A percentile compares a stretch with the other conserved stretches of the same genome.
Evolutionary conservation across 176 grass and related monocot species (phyloP).

Genomic region (Aegilops sharonensis): DNA sequence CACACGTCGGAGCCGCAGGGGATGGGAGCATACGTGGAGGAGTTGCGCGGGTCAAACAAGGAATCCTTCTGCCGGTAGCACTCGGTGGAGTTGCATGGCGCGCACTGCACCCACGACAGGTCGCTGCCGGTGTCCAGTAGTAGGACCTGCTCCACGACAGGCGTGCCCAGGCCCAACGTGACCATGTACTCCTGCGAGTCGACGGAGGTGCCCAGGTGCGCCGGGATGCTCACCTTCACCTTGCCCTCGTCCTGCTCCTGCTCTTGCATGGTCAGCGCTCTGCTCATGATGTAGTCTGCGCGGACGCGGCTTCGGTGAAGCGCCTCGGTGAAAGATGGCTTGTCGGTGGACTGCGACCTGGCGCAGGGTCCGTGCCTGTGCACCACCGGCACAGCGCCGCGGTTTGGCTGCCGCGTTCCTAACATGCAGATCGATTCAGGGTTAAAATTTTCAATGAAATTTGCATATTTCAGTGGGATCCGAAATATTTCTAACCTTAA

Average conservation of each 20-base stretch:
- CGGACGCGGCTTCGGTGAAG: not conserved
- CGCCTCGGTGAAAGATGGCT: not conserved
- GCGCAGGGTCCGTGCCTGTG: constrained; percentile 31
- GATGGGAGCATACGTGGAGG: constrained; percentile 5
- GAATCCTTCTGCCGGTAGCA: constrained; percentile 39
- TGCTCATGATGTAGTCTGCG: not conserved
- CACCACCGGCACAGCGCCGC: not conserved
- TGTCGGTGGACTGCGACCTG: not conserved
- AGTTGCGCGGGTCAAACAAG: not conserved
- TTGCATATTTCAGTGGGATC: too few relatives aligned
- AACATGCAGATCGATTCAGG: not conserved
- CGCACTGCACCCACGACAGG: constrained; percentile 84
- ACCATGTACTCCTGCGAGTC: constrained; percentile 15
- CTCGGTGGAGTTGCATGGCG: constrained; percentile 30
- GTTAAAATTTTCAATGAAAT: too few relatives aligned
- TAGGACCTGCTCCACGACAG: not conserved
- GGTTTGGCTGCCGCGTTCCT: not conserved
- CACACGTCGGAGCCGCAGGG: not conserved
- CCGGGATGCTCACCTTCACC: not conserved
- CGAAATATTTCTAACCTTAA: too few relatives aligned
- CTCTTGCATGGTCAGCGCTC: not conserved
- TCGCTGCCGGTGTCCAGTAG: constrained; percentile 77
- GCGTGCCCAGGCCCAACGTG: constrained; percentile 19
- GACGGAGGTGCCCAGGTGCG: not conserved
- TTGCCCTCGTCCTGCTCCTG: not conserved